phyloP scores from a whole-genome alignment of 495 filamentous ascomycete species.

The Aspergillus hancockii region DNA sequence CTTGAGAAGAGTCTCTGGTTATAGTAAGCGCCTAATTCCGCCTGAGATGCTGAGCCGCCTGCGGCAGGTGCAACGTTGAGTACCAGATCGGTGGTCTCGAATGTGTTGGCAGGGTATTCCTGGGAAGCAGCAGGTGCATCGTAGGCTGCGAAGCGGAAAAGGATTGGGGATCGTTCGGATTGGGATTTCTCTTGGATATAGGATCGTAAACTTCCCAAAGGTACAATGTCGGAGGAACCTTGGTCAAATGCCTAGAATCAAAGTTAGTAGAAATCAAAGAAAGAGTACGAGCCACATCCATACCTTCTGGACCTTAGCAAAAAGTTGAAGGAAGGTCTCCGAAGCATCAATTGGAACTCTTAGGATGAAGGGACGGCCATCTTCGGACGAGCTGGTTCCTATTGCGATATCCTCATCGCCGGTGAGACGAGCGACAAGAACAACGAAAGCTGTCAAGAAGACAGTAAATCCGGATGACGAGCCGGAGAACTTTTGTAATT shows the following conservation, averaged over 20 bases:
- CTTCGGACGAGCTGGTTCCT: constrained; percentile 45
- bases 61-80: constrained; percentile 42
- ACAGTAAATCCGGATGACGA: constrained; percentile 46
- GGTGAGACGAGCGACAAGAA: constrained; percentile 52
- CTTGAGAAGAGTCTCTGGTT: constrained; percentile 54
- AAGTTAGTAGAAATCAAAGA: constrained; percentile 2
- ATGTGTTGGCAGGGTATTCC: constrained; percentile 47
- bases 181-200: constrained; percentile 49
- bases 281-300: not conserved
- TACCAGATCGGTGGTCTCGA: constrained; percentile 48
- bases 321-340: constrained; percentile 44
- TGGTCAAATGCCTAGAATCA: constrained; percentile 37
- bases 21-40: constrained; percentile 49
- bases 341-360: constrained; percentile 41
- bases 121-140: constrained; percentile 49
- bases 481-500: constrained; percentile 43
- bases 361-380: constrained; percentile 51
- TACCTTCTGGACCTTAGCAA: constrained; percentile 51
- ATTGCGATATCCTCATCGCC: constrained; percentile 55
- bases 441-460: constrained; percentile 47
- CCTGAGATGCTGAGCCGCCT: constrained; percentile 22
- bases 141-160: constrained; percentile 53
- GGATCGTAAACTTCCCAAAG: constrained; percentile 44
- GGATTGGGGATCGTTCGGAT: constrained; percentile 39
- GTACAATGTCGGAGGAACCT: constrained; percentile 49